Evolutionary conservation across 1,284 basidiomycete species (phyloP), one percentile per base, ranked within the genome.

Genomic region (Cystobasidium slooffiae): DNA sequence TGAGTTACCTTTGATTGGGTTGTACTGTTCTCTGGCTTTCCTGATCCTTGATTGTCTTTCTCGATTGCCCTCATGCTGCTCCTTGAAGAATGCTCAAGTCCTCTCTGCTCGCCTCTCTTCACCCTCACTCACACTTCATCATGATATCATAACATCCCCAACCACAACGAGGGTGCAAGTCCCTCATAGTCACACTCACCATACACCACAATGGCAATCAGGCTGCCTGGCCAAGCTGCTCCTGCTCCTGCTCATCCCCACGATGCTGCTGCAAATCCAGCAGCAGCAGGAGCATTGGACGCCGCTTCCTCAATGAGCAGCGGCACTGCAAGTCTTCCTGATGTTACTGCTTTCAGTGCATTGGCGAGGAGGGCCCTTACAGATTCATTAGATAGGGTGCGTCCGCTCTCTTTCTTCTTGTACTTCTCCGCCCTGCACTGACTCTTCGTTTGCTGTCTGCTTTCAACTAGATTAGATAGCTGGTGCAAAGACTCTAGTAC

Each of bases 401-500:
- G 55, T 62, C 20, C 31, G 8, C 22, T 22, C 3, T 22, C 31
- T 53, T 16, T n/a, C n/a, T 18, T 2, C 18, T 37, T 22, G 49
- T 24, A 4, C 14, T 20, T 37, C n/a, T 47, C 51, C 41, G 20
- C 44, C 39, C 46, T 49, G 53, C n/a, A 39, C 53, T 59, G 56
- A 56, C 46, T 12, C 20, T 49, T 12, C n/a, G 3, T 20, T 5
- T 20, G 55, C 72, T n/a, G 16, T 20, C 31, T 37, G 31, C 39
- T 20, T 43, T n/a, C 43, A 39, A 16, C 31, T 53, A n/a, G 47
- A 31, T n/a, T 70, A 94, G 91, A 91, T 97, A 6, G 92, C 91
- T 83, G 95, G 94, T 9, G 89, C 92, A 64, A 99, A 99, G 86
- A 99, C 96, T 0, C 88, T 99, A 51, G 92, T 98, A 43, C 87